A percentile compares a stretch with the other conserved stretches of the same genome.
phyloP scores from a whole-genome alignment of 352 stramenopile species.

The Pythium myriotylum region DNA sequence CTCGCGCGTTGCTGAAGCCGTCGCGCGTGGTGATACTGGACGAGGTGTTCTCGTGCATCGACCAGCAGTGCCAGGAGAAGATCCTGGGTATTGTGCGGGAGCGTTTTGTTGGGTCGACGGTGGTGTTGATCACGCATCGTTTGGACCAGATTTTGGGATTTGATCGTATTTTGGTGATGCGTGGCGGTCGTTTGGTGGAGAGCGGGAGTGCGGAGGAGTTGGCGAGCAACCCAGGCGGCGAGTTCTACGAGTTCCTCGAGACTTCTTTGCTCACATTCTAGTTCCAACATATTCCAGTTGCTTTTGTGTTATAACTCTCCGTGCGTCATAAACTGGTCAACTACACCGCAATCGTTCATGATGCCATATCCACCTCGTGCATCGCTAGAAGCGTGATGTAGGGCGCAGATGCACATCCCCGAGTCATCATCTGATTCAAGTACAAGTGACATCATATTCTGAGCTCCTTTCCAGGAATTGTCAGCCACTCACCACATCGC shows the following conservation, averaged over 20 bases:
- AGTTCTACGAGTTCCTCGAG: slow-evolving; percentile 29
- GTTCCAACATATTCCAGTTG: not conserved
- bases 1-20: slow-evolving; percentile 25
- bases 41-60: slow-evolving; percentile 45
- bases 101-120: slow-evolving; percentile 24
- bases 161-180: slow-evolving; percentile 27
- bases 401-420: slow-evolving; percentile 63
- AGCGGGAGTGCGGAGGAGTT: slow-evolving; percentile 12
- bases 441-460: not conserved
- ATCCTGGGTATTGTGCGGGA: slow-evolving; percentile 81
- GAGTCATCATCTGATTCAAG: slow-evolving; percentile 50
- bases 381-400: slow-evolving; percentile 63
- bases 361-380: slow-evolving; percentile 44
- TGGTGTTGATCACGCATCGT: slow-evolving; percentile 26
- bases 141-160: slow-evolving; percentile 21
- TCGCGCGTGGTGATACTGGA: slow-evolving; percentile 41
- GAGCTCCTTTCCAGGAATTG: not conserved
- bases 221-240: not conserved
- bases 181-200: slow-evolving; percentile 9
- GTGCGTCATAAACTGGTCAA: slow-evolving; percentile 69
- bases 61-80: slow-evolving; percentile 67
- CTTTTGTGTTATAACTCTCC: slow-evolving; percentile 38
- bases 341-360: slow-evolving; percentile 63
- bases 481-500: slow-evolving; percentile 50
- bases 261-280: slow-evolving; percentile 15